Base-by-base conservation (phyloP, 2,329 filamentous ascomycete species). In the Pestalotiopsis sp. region DNA sequence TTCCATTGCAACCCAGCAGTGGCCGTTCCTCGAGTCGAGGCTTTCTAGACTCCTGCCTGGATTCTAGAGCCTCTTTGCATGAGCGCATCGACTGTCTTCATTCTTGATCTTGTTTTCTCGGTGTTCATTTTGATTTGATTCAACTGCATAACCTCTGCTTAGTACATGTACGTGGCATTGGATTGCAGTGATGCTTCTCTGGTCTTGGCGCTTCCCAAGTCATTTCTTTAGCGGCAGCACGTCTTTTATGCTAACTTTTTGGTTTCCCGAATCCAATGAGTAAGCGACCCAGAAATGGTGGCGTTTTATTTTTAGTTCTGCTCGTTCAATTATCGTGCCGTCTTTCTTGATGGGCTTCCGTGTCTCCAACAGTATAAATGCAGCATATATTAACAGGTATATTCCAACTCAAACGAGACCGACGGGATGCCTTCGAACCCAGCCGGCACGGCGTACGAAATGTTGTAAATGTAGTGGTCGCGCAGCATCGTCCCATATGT, bases 401-500 rank as follows among this genome's bases (percentile, higher is more conserved):
- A 78, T 49, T 74, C 71, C 66, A 78, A 73, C 31, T 77, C 73
- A 27, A 84, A 76, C 2, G 74, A 74, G 11, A 84, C 77, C 45
- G 68, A 75, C 3, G 82, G 81, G 45, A 74, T 74, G 2, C 83
- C 82, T 17, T 76, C 69, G 57, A 83, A 85, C 2, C 73, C 77
- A 0, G 70, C 70, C 0, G 82, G 82, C 1, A 85, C 82, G 3
- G 75, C 78, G 69, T 84, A 85, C 2, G 82, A 84, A 31, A 85
- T 77, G 52, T 85, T 85, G 45, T 84, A 84, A 23, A 81, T 81
- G 69, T 77, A 76, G 64, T 85, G 82, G 64, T 83, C 76, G 57
- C 81, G 77, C 60, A 85, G 73, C 9, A 73, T 73, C 12, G 73
- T 72, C 0, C 80, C 80, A 66, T 84, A 84, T 3, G 75, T 72